Base-by-base conservation (phyloP, 108 stramenopile genomes). In the Fistulifera solaris region DNA sequence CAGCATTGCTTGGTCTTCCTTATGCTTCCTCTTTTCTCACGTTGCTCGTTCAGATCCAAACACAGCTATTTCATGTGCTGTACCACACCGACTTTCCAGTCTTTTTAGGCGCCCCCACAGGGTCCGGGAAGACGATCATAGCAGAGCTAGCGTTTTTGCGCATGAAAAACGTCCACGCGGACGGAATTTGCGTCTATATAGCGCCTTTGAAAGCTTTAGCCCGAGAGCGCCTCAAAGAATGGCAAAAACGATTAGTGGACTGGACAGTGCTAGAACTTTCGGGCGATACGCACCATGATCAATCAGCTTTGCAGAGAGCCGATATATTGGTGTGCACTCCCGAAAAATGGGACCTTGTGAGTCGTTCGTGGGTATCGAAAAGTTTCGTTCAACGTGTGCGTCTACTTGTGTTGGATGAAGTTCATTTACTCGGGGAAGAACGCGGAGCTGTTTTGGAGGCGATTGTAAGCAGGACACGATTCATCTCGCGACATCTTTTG, bases 271-370 rank as follows among this genome's bases (percentile, higher is more conserved):
- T 98, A 28, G 99, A 99, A 63, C 63, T 99, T 18, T 96, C 95
- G 18, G 99, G 99, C 23, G 99, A 99, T 49, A 88, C 88, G 23
- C 93, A 89, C 24, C 96, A 98, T 57, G 95, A 96, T 54, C 70
- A 68, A 26, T 49, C 65, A 38, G 75, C 80, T 8, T 73, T 99
- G 26, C 74, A 76, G 38, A 76, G 76, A 11, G 93, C 97, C 25
- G 97, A 98, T 60, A 79, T 99, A 21, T 72, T 99, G 5, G 77
- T 99, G 24, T 95, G 96, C 54, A 99, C 99, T 17, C 99, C 99
- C 18, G 99, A 99, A 70, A 99, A 99, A 67, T 99, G 95, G 95
- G 99, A 99, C 62, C 75, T 96, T 24, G 83, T 98, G 52, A 88
- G 95, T 22, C 67, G 99, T 49, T 83, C 88, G 11, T 99, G 97